Percentiles rank a stretch among this genome's conserved stretches.
phyloP scores from a whole-genome alignment of 805 yeast species.

The Lipomyces spencermartinsiae region DNA sequence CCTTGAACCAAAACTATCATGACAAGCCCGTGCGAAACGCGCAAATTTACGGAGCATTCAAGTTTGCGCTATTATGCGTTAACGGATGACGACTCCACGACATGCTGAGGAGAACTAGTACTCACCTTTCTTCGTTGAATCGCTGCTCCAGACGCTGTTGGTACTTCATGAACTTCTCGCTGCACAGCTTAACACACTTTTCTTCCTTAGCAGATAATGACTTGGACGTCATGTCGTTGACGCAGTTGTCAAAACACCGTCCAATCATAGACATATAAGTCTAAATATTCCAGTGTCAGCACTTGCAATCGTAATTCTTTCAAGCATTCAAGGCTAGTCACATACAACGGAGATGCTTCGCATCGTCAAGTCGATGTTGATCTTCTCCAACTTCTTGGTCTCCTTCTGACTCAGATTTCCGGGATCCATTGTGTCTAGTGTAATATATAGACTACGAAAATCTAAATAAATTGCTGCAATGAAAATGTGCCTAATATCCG shows the following conservation, averaged over 20 bases:
- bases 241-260: slow-evolving; percentile 97
- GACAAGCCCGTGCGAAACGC: background rate
- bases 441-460: background rate
- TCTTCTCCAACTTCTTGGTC: slow-evolving; percentile 34
- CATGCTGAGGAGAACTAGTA: background rate
- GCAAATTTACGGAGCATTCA: slow-evolving; percentile 2
- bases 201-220: slow-evolving; percentile 84
- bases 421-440: slow-evolving; percentile 22
- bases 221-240: slow-evolving; percentile 95
- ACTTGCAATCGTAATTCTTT: background rate
- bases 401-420: slow-evolving; percentile 26
- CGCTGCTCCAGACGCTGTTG: slow-evolving; percentile 98
- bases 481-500: background rate
- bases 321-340: slow-evolving; percentile 2
- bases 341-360: slow-evolving; percentile 27
- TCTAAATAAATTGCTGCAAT: background rate
- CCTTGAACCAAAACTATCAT: background rate
- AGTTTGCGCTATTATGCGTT: slow-evolving; percentile 2
- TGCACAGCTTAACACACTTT: slow-evolving; percentile 85
- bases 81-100: background rate
- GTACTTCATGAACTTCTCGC: slow-evolving; percentile 97
- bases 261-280: slow-evolving; percentile 92
- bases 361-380: slow-evolving; percentile 34
- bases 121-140: slow-evolving; percentile 93
- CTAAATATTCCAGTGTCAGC: slow-evolving; percentile 33